Conservation (phyloP, 2,329 filamentous ascomycete species). For the Claviceps capensis region DNA sequence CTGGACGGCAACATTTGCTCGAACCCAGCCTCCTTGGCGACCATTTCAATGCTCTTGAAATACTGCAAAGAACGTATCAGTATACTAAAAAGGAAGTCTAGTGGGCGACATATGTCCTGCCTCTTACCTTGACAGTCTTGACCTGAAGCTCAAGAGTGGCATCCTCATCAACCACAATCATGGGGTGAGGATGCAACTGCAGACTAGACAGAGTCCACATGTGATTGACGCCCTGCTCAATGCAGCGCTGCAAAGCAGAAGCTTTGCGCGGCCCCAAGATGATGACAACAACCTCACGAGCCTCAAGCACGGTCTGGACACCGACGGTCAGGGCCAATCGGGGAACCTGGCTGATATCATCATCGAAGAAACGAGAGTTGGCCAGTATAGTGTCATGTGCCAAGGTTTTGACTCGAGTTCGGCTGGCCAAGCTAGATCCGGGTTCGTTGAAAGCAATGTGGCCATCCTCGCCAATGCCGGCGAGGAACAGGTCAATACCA, state of each 20-base stretch:
- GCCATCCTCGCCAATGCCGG: constrained; percentile 73
- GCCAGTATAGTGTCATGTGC: constrained; percentile 78
- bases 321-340: constrained; percentile 76
- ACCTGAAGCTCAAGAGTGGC: constrained; percentile 59
- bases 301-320: constrained; percentile 70
- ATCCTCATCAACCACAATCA: constrained; percentile 76
- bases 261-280: constrained; percentile 73
- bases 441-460: constrained; percentile 90
- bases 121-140: constrained; percentile 51
- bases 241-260: constrained; percentile 62
- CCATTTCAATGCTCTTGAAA: constrained; percentile 58
- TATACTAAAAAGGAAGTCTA: not conserved
- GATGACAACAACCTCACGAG: constrained; percentile 69
- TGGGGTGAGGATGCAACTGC: constrained; percentile 66
- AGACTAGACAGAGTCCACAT: constrained; percentile 82
- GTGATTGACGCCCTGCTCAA: constrained; percentile 74
- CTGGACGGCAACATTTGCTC: constrained; percentile 44
- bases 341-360: constrained; percentile 60
- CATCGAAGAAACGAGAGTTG: constrained; percentile 72
- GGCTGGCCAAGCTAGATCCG: constrained; percentile 61
- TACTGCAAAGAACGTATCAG: constrained; percentile 28
- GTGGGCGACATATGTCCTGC: not conserved
- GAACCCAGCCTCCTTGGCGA: constrained; percentile 42
- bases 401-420: constrained; percentile 74
- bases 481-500: constrained; percentile 76